Percentiles rank a stretch among this genome's conserved stretches.
phyloP scores from a whole-genome alignment of 768 basidiomycete species.

The Rhodotorula diobovata region DNA sequence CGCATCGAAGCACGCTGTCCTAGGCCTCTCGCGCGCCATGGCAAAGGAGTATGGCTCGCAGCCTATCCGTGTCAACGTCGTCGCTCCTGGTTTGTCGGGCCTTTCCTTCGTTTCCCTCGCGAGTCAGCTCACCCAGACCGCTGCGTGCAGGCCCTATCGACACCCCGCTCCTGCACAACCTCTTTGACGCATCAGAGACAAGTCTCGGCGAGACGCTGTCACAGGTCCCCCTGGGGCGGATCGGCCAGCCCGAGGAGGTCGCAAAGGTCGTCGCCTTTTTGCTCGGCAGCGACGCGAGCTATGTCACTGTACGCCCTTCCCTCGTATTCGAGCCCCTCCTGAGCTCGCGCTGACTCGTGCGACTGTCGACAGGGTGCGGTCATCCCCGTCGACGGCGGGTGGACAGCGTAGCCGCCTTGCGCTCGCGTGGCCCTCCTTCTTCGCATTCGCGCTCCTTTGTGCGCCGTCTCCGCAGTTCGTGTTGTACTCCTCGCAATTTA shows the following conservation, averaged over 20 bases:
- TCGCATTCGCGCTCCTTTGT: too few species aligned
- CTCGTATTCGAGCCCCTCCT: too few species aligned
- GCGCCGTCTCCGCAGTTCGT: too few species aligned
- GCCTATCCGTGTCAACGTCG: slow-evolving; percentile 25
- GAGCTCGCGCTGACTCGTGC: too few species aligned
- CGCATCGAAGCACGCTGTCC: slow-evolving; percentile 35
- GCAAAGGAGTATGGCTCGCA: slow-evolving; percentile 22
- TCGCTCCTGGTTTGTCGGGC: slow-evolving; percentile 28
- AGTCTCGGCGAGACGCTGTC: slow-evolving; percentile 8
- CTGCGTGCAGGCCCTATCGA: slow-evolving; percentile 30
- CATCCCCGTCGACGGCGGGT: slow-evolving; percentile 32
- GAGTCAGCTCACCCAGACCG: not conserved
- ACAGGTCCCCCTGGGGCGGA: slow-evolving; percentile 19
- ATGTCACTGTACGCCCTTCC: slow-evolving; percentile 31
- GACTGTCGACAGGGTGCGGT: slow-evolving; percentile 15
- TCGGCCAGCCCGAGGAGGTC: slow-evolving; percentile 32
- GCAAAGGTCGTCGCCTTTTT: slow-evolving; percentile 33
- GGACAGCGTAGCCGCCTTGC: not conserved
- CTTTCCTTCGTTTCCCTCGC: not conserved
- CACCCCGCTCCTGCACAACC: slow-evolving; percentile 14
- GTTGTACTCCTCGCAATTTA: not conserved
- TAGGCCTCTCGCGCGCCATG: slow-evolving; percentile 30
- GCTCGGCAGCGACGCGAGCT: slow-evolving; percentile 21
- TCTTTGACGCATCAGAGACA: slow-evolving; percentile 5
- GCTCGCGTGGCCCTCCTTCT: too few species aligned